Base-by-base conservation (phyloP, 164 flowering plant species). In the Amborella trichopoda region DNA sequence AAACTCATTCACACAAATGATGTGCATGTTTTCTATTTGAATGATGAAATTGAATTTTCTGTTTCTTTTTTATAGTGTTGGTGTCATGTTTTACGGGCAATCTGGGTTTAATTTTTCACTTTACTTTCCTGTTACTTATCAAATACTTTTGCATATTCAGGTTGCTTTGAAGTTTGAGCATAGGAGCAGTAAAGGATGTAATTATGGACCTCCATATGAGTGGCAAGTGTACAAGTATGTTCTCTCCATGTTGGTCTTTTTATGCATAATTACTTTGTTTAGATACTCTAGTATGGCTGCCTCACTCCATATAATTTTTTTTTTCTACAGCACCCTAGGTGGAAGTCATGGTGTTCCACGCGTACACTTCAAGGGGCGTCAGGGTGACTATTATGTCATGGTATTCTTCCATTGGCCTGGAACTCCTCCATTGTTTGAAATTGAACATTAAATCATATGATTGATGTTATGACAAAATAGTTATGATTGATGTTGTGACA, bases 321-420 rank as follows among this genome's bases (percentile, higher is more conserved):
- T 22, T 56, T 50, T 60, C 8, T 30, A 11, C 73, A 85, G 95
- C 60, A 68, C 73, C 3, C 77, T 84, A 44, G 91, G 88, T 51
- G 95, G 95, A 21, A 79, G 85, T 59, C 85, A 85, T 65, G 95
- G 95, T 32, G 88, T 85, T 33, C 95, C 96, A 3, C 65, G 74
- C 25, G 80, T 75, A 23, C 87, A 83, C 58, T 80, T 61, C 61
- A 86, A 83, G 63, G 96, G 96, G n/a, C 67, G 82, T 8, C 89
- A 78, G 51, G 96, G 87, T 33, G 93, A 86, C 49, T 86, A 69
- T 44, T 86, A 83, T 58, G 59, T 86, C 42, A 83, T 83, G 93
- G 96, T 86, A 37, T 37, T 5, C 16, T 8, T 6, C 19, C 16
- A n/a, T 4, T 37, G 41, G n/a, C n/a, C n/a, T n/a, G n/a, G n/a